These are phyloP conservation scores for Plantago major DNA, from an alignment of 257 asterid genomes.

Conservation along the genomic window DNA sequence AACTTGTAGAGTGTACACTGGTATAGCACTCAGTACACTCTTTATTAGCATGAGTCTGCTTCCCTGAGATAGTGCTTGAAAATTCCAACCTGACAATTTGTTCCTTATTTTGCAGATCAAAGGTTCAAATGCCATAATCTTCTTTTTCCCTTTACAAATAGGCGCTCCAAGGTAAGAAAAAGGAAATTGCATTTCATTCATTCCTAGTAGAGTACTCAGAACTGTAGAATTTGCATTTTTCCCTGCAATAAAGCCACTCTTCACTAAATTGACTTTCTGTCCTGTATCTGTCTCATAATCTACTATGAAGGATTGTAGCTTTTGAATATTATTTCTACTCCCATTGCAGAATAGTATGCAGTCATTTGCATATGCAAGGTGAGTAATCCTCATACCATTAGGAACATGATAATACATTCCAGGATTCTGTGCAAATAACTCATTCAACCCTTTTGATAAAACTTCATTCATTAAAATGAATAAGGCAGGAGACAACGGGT, in stretches of 20 bases:
- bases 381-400: background rate
- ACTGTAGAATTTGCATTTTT: background rate
- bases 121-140: too few species aligned
- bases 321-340: background rate
- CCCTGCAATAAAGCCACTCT: background rate
- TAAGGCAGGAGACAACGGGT: background rate
- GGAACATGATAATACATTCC: too few species aligned
- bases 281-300: background rate
- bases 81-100: background rate
- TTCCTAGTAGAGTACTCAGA: background rate
- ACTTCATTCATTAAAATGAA: too few species aligned
- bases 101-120: too few species aligned
- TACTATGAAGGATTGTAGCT: background rate
- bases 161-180: too few species aligned
- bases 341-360: background rate
- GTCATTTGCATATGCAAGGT: background rate
- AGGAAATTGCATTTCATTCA: background rate
- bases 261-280: background rate
- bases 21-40: background rate
- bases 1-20: background rate
- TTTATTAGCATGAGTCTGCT: background rate
- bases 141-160: too few species aligned
- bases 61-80: too few species aligned
- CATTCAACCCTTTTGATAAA: too few species aligned
- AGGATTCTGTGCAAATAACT: too few species aligned